Percentiles rank a stretch among this genome's conserved stretches.
These are phyloP conservation scores for Malus fusca DNA, from an alignment of 306 rosid species.

Conservation along the genomic window DNA sequence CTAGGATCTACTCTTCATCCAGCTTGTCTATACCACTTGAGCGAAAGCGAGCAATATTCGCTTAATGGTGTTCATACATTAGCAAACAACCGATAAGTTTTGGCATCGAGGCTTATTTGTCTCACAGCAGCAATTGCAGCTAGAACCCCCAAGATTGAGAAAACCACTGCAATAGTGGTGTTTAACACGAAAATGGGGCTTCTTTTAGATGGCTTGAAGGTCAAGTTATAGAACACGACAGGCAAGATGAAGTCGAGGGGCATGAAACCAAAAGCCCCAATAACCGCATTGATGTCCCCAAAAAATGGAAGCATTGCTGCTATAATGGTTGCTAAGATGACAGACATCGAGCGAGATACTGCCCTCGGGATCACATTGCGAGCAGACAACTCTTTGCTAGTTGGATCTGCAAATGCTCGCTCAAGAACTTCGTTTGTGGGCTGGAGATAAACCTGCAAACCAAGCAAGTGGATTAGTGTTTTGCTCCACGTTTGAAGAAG, in stretches of 20 bases:
- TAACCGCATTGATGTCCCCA: conserved; percentile 59
- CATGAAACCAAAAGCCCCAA: conserved; percentile 80
- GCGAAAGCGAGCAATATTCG: not conserved
- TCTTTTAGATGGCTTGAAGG: conserved; percentile 63
- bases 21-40: not conserved
- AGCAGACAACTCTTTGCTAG: conserved; percentile 34
- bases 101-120: conserved; percentile 60
- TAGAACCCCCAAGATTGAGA: conserved; percentile 47
- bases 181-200: conserved; percentile 54
- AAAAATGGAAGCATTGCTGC: conserved; percentile 90
- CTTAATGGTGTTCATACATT: conserved; percentile 28
- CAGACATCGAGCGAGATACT: conserved; percentile 42
- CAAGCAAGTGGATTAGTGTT: not conserved
- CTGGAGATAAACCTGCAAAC: conserved; percentile 58
- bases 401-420: conserved; percentile 43
- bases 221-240: conserved; percentile 50
- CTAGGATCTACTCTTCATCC: not conserved
- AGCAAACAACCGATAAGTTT: conserved; percentile 50
- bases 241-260: conserved; percentile 83
- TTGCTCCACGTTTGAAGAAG: no score
- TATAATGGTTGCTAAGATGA: conserved; percentile 33
- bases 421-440: conserved; percentile 72
- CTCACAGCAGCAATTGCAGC: conserved; percentile 68
- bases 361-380: conserved; percentile 61
- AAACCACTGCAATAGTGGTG: conserved; percentile 34